Evolutionary conservation across 1,139 yeast genomes (phyloP).

Genomic region (Pneumocystis sp.): DNA sequence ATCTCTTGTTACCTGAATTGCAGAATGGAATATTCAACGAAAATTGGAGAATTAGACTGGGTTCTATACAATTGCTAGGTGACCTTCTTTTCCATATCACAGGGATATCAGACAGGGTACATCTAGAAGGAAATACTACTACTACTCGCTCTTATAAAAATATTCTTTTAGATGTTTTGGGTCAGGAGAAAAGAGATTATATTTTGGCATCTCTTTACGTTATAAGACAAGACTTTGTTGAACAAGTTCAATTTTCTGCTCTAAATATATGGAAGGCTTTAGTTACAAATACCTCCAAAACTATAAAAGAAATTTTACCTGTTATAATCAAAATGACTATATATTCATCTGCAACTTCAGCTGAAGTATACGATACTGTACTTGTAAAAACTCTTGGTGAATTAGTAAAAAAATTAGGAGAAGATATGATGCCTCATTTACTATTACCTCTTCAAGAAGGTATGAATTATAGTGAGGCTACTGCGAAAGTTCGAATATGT

Average conservation of each 20-base stretch:
- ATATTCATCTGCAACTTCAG: slow-evolving; percentile 64
- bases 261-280: slow-evolving; percentile 94
- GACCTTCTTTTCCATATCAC: slow-evolving; percentile 88
- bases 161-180: slow-evolving; percentile 57
- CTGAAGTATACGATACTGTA: slow-evolving; percentile 63
- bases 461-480: slow-evolving; percentile 47
- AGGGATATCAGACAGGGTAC: slow-evolving; percentile 53
- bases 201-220: slow-evolving; percentile 72
- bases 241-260: slow-evolving; percentile 79
- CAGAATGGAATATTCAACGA: slow-evolving; percentile 77
- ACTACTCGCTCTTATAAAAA: slow-evolving; percentile 43
- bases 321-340: slow-evolving; percentile 68
- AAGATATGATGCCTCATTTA: slow-evolving; percentile 68
- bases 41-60: slow-evolving; percentile 75
- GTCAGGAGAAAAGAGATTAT: slow-evolving; percentile 76
- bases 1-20: slow-evolving; percentile 79
- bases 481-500: slow-evolving; percentile 91
- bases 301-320: slow-evolving; percentile 87
- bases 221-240: slow-evolving; percentile 83
- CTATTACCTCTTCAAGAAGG: slow-evolving; percentile 72
- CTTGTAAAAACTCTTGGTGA: slow-evolving; percentile 95
- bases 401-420: slow-evolving; percentile 86
- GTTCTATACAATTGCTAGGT: slow-evolving; percentile 94
- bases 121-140: slow-evolving; percentile 30
- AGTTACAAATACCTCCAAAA: slow-evolving; percentile 89